Evolutionary conservation across 106 monocot species (phyloP).

Genomic region (Dendrobium nobile): DNA sequence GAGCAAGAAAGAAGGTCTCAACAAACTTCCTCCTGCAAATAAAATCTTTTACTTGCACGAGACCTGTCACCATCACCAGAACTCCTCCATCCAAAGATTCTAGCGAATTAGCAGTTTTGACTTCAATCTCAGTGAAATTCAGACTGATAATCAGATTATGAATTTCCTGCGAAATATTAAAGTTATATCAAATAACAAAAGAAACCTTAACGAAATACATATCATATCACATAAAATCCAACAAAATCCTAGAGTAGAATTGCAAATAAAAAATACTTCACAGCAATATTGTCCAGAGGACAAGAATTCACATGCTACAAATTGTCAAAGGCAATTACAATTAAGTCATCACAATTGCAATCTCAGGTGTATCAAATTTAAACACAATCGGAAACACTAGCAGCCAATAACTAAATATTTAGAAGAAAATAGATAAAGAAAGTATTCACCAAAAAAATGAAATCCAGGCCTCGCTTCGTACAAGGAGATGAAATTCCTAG

Average conservation of each 20-base stretch:
- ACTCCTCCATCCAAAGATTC: constrained; percentile 62
- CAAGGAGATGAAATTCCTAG: too few relatives aligned
- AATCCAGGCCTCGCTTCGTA: too few relatives aligned
- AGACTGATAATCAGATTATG: constrained; percentile 25
- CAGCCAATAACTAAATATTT: too few relatives aligned
- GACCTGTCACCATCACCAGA: constrained; percentile 54
- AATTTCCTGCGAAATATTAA: constrained; percentile 23
- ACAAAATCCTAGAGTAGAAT: neutral
- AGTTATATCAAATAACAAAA: neutral
- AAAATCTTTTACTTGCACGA: constrained; percentile 39
- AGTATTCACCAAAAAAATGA: too few relatives aligned
- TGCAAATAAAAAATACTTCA: neutral
- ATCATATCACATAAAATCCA: neutral
- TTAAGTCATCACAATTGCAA: too few relatives aligned
- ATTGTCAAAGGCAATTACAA: too few relatives aligned
- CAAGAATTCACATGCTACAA: neutral
- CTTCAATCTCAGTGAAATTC: constrained; percentile 51
- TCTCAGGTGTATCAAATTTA: too few relatives aligned
- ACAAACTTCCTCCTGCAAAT: constrained; percentile 40
- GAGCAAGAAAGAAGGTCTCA: constrained; percentile 72
- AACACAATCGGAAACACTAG: too few relatives aligned
- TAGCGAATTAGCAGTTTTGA: constrained; percentile 52
- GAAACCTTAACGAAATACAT: neutral
- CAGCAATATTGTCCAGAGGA: neutral
- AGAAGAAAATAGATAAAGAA: too few relatives aligned